These are phyloP conservation scores for Adiantum capillusveneris DNA, from an alignment of 75 land plant genomes.

Conservation along the genomic window DNA sequence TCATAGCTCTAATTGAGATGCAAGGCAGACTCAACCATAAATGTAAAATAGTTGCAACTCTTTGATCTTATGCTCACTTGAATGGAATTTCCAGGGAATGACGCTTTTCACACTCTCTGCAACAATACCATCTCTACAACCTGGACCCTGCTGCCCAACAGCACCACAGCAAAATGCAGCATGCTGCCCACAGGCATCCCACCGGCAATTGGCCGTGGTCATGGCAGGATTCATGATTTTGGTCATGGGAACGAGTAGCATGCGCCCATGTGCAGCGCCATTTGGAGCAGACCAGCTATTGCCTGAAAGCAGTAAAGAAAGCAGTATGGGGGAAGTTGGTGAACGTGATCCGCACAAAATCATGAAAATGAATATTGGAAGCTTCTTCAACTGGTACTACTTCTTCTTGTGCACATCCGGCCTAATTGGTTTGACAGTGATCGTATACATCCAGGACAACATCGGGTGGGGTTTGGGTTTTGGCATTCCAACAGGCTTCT, in stretches of 20 bases:
- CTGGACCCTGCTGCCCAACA: no score
- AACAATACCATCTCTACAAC: no score
- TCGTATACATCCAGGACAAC: constrained; percentile 26
- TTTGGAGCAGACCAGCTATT: not conserved
- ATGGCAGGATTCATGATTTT: no score
- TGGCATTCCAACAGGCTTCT: constrained; percentile 6
- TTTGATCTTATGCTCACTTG: no score
- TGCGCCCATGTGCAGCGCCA: not conserved
- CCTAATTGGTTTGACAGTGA: constrained; percentile 1
- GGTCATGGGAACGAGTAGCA: not conserved
- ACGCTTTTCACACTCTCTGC: no score
- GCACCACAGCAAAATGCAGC: no score
- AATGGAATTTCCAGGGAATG: no score
- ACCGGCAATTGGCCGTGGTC: no score
- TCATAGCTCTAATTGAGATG: no score
- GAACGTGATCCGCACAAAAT: not conserved
- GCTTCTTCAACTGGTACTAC: constrained; percentile 24
- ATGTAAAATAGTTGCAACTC: no score
- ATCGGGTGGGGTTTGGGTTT: constrained; percentile 23
- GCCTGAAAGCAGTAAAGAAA: not conserved
- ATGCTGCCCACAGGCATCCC: no score
- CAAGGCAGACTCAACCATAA: no score
- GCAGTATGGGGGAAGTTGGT: not conserved
- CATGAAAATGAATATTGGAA: not conserved
- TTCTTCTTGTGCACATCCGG: not conserved